Base-by-base conservation (phyloP, 495 filamentous ascomycete genomes). In the Neurospora hispaniola region DNA sequence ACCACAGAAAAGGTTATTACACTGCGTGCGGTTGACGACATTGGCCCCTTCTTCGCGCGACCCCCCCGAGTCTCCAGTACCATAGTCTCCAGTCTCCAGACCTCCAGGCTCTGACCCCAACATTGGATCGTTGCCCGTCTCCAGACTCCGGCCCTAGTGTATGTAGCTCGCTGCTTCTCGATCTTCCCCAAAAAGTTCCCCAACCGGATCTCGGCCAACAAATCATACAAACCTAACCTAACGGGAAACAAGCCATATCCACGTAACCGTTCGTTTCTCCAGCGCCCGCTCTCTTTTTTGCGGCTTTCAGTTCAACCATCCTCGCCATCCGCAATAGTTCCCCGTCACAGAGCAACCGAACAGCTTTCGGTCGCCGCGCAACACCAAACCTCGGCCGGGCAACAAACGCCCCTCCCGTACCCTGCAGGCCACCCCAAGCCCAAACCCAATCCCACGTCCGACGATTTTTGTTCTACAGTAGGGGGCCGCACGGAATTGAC, bases 131-230 rank as follows among this genome's bases (percentile, higher is more conserved):
- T 27, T 62, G 54, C 54, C 27, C 35, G 54, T 66, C 54, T 66
- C 54, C 54, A 66, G 27, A 66, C 27, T 66, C 54, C 54, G 54
- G 31, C 54, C 54, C 54, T 31, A 31, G 27, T 31, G 27, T 10
- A 66, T 31, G 27, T 10, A 66, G 54, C 54, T 62, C 54, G 54
- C 23, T 62, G 54, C 54, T 66, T 66, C 54, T 66, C 54, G 54
- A 66, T 66, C 54, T 62, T 66, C 54, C 54, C 54, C 54, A 66
- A 66, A 66, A 66, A 66, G 54, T 66, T 66, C 54, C 54, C 54
- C 54, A 66, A 35, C 54, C 54, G 27, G 27, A 66, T 66, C 54
- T 66, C 54, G 54, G 54, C 54, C 54, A 66, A 66, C 54, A 66
- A 62, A 62, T 62, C 48, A 59, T 62, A 62, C 54, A 62, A 62